Evolutionary conservation across 2,329 filamentous ascomycete species (phyloP).

Genomic region (Tolypocladium tropicale): DNA sequence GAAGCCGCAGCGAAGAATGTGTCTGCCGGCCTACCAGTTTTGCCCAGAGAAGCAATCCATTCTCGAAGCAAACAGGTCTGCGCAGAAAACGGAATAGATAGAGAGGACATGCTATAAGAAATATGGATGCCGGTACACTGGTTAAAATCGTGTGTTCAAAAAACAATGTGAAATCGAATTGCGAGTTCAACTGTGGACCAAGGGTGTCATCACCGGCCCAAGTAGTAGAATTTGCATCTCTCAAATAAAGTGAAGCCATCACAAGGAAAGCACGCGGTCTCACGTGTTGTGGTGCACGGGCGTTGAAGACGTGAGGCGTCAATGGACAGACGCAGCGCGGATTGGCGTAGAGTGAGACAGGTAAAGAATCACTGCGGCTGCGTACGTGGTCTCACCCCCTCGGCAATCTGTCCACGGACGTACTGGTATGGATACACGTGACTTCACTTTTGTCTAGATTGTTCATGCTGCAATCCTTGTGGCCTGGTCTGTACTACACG

Average conservation of each 20-base stretch:
- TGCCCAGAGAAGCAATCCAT: slow-evolving; percentile 6
- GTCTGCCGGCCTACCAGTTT: slow-evolving; percentile 8
- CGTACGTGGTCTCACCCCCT: background rate
- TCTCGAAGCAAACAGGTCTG: slow-evolving; percentile 1
- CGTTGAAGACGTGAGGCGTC: background rate
- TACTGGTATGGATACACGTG: no score
- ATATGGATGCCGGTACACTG: slow-evolving; percentile 3
- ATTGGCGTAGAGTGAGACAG: background rate
- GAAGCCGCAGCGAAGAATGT: background rate
- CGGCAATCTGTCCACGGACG: background rate
- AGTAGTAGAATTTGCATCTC: background rate
- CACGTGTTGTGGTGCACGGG: background rate
- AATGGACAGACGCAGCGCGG: background rate
- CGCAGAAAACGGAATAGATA: slow-evolving; percentile 3
- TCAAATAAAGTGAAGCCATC: background rate
- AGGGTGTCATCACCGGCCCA: slow-evolving; percentile 1
- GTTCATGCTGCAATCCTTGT: background rate
- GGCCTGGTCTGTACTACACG: no score
- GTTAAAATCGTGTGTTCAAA: slow-evolving; percentile 10
- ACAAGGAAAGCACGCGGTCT: background rate
- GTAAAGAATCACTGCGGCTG: background rate
- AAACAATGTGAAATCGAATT: slow-evolving; percentile 12
- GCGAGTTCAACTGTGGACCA: slow-evolving; percentile 2
- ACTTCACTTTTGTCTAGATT: background rate
- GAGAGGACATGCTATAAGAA: slow-evolving; percentile 3